phyloP scores from a whole-genome alignment of 225 moss, liverwort and hornwort genomes.

The Marchantia paleacea region DNA sequence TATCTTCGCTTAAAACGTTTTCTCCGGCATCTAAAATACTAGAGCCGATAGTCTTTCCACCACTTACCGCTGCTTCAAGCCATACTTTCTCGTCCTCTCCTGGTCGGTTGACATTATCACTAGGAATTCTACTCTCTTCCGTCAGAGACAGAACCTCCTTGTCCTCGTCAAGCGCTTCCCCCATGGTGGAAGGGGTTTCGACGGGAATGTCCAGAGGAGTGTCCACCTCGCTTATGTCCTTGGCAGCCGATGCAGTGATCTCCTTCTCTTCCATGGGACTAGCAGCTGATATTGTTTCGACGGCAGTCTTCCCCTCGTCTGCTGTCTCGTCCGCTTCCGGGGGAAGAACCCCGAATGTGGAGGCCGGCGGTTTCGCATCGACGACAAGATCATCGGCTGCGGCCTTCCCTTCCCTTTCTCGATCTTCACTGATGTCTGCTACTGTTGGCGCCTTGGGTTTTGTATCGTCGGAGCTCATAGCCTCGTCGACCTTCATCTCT shows the following conservation, averaged over 20 bases:
- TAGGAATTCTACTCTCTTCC: not conserved
- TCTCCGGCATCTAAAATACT: conserved; percentile 3
- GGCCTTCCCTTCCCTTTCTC: not conserved
- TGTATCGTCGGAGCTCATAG: not conserved
- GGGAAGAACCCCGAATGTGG: not conserved
- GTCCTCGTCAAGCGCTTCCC: conserved; percentile 17
- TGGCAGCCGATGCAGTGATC: conserved; percentile 4
- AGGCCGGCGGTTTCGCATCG: conserved; percentile 2
- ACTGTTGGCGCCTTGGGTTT: not conserved
- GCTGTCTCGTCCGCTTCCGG: not conserved
- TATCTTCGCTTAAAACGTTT: not conserved
- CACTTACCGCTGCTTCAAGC: not conserved
- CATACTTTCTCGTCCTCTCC: conserved; percentile 11
- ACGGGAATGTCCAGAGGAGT: not conserved
- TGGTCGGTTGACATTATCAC: not conserved
- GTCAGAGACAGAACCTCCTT: conserved; percentile 8
- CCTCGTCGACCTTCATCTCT: conserved; percentile 13
- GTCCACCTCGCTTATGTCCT: conserved; percentile 14
- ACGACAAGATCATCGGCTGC: not conserved
- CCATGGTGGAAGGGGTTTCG: not conserved
- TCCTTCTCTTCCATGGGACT: conserved; percentile 23
- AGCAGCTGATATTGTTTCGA: conserved; percentile 11
- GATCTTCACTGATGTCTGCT: not conserved
- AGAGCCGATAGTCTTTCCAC: not conserved
- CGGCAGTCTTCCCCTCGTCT: not conserved